phyloP scores from a whole-genome alignment of 2,329 filamentous ascomycete species.

The Ascochyta rabiei region DNA sequence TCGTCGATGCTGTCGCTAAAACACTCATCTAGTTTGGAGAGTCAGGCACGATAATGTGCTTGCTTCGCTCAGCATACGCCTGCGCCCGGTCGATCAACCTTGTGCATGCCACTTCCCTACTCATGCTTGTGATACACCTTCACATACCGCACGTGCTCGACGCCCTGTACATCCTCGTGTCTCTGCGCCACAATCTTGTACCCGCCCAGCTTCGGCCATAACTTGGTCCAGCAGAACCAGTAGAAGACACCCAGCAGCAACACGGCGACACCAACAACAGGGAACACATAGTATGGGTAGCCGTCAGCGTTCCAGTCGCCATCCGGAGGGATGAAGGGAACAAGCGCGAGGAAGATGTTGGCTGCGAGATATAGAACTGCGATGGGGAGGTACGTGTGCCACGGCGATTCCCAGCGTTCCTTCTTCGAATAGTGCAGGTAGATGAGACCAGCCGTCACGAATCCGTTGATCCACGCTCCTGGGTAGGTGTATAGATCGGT shows the following conservation, averaged over 20 bases:
- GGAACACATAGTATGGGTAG: conserved; percentile 54
- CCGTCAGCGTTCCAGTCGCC: conserved; percentile 50
- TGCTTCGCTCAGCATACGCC: no score
- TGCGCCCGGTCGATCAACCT: not conserved
- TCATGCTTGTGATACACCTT: conserved; percentile 40
- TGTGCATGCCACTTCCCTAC: not conserved
- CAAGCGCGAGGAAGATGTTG: conserved; percentile 51
- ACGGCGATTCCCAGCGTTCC: conserved; percentile 46
- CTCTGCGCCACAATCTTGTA: conserved; percentile 42
- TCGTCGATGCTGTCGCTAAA: no score
- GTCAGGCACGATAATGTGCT: no score
- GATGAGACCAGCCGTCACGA: conserved; percentile 44
- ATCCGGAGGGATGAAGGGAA: conserved; percentile 51
- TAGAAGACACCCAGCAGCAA: conserved; percentile 47
- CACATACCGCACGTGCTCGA: conserved; percentile 42
- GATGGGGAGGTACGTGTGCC: conserved; percentile 46
- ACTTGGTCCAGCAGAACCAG: conserved; percentile 34
- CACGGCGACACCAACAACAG: conserved; percentile 52
- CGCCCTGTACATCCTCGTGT: conserved; percentile 35
- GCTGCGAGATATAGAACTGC: conserved; percentile 48
- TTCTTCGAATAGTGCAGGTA: conserved; percentile 44
- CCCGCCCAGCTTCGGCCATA: conserved; percentile 34
- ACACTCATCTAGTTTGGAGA: no score
- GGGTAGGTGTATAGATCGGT: conserved; percentile 57
- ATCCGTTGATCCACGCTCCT: conserved; percentile 47